These are phyloP conservation scores for Penicillium goetzii DNA, from an alignment of 495 filamentous ascomycete genomes.

Conservation along the genomic window DNA sequence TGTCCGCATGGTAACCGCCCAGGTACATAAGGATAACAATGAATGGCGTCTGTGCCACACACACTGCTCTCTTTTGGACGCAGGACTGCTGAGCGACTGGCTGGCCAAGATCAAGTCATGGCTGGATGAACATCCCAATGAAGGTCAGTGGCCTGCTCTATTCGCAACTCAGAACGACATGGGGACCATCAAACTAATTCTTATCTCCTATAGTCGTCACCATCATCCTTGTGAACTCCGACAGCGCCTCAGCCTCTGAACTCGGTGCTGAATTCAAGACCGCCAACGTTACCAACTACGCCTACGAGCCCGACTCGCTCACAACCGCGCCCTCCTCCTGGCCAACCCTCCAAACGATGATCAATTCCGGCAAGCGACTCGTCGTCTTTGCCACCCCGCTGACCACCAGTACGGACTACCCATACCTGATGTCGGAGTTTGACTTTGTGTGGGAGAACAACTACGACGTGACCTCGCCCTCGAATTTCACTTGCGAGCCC, in stretches of 20 bases:
- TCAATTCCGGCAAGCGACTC: slow-evolving; percentile 63
- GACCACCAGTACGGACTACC: slow-evolving; percentile 46
- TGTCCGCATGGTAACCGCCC: slow-evolving; percentile 70
- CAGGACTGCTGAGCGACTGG: slow-evolving; percentile 65
- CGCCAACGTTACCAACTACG: slow-evolving; percentile 63
- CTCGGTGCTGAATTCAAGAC: slow-evolving; percentile 60
- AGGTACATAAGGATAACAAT: slow-evolving; percentile 65
- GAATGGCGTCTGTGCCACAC: slow-evolving; percentile 70
- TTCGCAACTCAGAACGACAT: neutral
- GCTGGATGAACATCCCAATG: slow-evolving; percentile 69
- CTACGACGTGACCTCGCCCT: slow-evolving; percentile 65
- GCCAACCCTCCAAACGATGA: slow-evolving; percentile 72
- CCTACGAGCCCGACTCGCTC: slow-evolving; percentile 57
- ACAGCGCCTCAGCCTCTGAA: slow-evolving; percentile 55
- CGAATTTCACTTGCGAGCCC: slow-evolving; percentile 68
- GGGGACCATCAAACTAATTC: slow-evolving; percentile 8
- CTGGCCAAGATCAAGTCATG: slow-evolving; percentile 64
- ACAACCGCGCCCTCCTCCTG: slow-evolving; percentile 54
- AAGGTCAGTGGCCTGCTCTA: slow-evolving; percentile 45
- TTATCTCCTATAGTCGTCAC: slow-evolving; percentile 61
- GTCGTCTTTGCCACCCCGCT: slow-evolving; percentile 67
- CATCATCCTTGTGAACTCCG: slow-evolving; percentile 73
- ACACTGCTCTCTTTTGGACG: slow-evolving; percentile 65
- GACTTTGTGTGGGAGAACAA: slow-evolving; percentile 76
- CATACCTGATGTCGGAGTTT: slow-evolving; percentile 77